Evolutionary conservation across 164 flowering plant genomes (phyloP).

Genomic region (Piper longum): DNA sequence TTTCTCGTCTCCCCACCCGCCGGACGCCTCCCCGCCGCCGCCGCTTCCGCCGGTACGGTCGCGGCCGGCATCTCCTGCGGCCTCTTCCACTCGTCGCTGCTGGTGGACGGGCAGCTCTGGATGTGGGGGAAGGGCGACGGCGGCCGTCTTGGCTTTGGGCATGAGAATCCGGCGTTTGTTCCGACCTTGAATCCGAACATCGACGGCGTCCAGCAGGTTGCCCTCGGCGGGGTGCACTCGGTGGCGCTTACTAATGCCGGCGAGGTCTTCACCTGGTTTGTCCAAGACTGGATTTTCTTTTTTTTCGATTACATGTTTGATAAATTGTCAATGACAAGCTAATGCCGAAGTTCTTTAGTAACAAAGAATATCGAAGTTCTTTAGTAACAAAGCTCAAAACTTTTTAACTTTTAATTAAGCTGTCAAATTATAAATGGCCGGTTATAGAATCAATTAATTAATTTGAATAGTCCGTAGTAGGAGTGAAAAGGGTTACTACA

Average conservation of each 20-base stretch:
- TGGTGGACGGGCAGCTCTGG: constrained; percentile 64
- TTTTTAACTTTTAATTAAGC: no score
- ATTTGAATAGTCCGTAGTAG: no score
- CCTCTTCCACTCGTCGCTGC: constrained; percentile 61
- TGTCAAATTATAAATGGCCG: no score
- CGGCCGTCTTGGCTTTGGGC: constrained; percentile 77
- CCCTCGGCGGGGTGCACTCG: constrained; percentile 85
- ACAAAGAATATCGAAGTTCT: no score
- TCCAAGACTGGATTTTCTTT: not conserved
- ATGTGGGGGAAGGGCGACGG: constrained; percentile 97
- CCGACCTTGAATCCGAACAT: constrained; percentile 57
- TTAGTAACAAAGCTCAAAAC: no score
- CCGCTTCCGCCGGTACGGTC: not conserved
- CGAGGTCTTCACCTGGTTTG: constrained; percentile 64
- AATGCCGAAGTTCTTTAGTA: no score
- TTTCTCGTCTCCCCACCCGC: constrained; percentile 36
- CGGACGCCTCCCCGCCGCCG: constrained; percentile 23
- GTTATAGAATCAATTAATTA: no score
- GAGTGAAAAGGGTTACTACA: no score
- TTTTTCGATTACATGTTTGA: not conserved
- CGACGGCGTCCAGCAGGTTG: constrained; percentile 31
- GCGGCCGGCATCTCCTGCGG: constrained; percentile 74
- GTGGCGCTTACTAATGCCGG: constrained; percentile 47
- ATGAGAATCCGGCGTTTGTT: constrained; percentile 47
- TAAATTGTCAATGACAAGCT: not conserved